Evolutionary conservation across 1,139 yeast genomes (phyloP).

Genomic region (Geotrichum citri-aurantii): DNA sequence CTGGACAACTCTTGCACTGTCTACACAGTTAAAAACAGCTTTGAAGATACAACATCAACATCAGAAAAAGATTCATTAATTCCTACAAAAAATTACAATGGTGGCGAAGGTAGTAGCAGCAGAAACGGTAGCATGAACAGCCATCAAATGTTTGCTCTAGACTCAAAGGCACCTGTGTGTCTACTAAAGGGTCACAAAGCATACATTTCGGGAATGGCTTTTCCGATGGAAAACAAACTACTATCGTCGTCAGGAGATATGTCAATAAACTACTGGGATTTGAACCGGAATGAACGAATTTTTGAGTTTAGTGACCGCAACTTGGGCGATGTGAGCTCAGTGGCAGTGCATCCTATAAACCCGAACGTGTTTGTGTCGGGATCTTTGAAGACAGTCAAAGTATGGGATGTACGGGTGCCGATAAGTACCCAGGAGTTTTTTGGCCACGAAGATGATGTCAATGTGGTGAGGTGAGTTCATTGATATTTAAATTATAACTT

Average conservation of each 20-base stretch:
- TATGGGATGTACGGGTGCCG: constrained; percentile 64
- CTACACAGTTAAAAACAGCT: constrained; percentile 41
- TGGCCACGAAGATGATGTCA: constrained; percentile 62
- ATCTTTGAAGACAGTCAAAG: constrained; percentile 65
- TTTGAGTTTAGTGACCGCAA: constrained; percentile 61
- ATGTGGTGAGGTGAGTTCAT: constrained; percentile 46
- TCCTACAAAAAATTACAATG: constrained; percentile 4
- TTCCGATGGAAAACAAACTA: constrained; percentile 50
- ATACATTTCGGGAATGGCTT: constrained; percentile 71
- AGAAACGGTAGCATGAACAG: constrained; percentile 18
- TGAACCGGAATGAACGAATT: constrained; percentile 50
- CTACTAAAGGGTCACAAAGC: constrained; percentile 76
- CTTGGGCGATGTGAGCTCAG: constrained; percentile 68
- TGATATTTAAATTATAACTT: neutral
- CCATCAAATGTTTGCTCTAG: constrained; percentile 21
- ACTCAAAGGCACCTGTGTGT: constrained; percentile 40
- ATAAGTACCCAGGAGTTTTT: constrained; percentile 52
- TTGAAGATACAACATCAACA: constrained; percentile 5
- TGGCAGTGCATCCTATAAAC: constrained; percentile 38
- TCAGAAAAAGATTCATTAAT: neutral
- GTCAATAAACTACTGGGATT: constrained; percentile 79
- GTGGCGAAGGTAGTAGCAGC: neutral
- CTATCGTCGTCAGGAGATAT: constrained; percentile 79
- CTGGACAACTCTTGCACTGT: constrained; percentile 73
- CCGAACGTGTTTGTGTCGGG: constrained; percentile 54